Conservation (phyloP, 116 monocot species). For the Cymodocea nodosa region DNA sequence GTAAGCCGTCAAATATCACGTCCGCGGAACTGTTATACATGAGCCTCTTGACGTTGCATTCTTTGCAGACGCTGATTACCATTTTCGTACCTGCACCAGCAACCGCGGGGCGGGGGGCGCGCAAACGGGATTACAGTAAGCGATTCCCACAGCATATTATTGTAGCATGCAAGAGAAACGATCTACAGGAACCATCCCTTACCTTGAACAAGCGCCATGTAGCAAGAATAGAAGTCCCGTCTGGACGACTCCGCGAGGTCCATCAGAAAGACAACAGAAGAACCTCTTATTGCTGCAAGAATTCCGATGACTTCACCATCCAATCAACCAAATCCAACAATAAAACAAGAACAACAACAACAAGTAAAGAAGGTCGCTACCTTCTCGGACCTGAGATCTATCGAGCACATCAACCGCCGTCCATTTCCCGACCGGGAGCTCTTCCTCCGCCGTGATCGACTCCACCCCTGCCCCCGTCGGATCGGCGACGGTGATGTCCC, state of each 20-base stretch:
- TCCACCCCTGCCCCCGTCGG: slow-evolving; percentile 5
- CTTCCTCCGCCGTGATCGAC: neutral
- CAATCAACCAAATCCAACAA: neutral
- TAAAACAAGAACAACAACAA: no score
- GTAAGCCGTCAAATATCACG: slow-evolving; percentile 45
- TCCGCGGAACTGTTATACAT: slow-evolving; percentile 70
- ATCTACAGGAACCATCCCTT: neutral
- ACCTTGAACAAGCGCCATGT: slow-evolving; percentile 31
- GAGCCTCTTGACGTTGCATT: slow-evolving; percentile 44
- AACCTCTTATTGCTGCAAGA: slow-evolving; percentile 29
- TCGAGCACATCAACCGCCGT: slow-evolving; percentile 25
- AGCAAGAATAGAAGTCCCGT: slow-evolving; percentile 12
- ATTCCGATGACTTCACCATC: neutral
- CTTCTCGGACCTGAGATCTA: slow-evolving; percentile 10
- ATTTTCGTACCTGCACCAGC: slow-evolving; percentile 25
- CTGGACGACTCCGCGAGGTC: slow-evolving; percentile 23
- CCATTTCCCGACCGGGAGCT: slow-evolving; percentile 3
- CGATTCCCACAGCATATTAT: no score
- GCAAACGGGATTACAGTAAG: neutral
- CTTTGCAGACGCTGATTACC: slow-evolving; percentile 39
- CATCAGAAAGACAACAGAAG: slow-evolving; percentile 55
- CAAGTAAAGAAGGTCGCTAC: neutral
- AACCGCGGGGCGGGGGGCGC: no score
- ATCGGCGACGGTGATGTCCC: slow-evolving; percentile 48
- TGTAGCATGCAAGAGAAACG: no score